phyloP scores from a whole-genome alignment of 2,329 filamentous ascomycete species.

The Alternaria arbusti region DNA sequence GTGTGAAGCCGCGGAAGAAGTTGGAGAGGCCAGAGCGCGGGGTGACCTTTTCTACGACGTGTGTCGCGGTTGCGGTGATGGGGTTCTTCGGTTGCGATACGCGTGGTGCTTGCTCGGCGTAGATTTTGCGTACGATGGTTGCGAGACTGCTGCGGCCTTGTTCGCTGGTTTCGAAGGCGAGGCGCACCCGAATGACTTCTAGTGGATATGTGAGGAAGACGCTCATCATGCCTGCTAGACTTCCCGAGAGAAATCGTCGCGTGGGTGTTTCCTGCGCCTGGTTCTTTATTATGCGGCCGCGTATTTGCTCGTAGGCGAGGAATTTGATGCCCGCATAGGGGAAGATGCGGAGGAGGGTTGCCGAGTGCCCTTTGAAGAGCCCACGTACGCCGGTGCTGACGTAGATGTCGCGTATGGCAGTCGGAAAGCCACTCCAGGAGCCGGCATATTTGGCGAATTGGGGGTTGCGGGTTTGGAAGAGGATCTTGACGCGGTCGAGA shows the following conservation, averaged over 20 bases:
- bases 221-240: slow-evolving; percentile 81
- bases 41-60: slow-evolving; percentile 59
- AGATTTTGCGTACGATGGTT: slow-evolving; percentile 86
- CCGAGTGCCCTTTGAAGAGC: slow-evolving; percentile 92
- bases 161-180: slow-evolving; percentile 91
- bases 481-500: slow-evolving; percentile 96
- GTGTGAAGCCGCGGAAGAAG: slow-evolving; percentile 93
- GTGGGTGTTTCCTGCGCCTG: slow-evolving; percentile 79
- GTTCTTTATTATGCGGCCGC: slow-evolving; percentile 74
- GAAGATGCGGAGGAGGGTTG: slow-evolving; percentile 91
- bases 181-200: slow-evolving; percentile 87
- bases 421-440: slow-evolving; percentile 83
- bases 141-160: slow-evolving; percentile 72
- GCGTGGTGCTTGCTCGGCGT: slow-evolving; percentile 69
- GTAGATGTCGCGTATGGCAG: slow-evolving; percentile 85
- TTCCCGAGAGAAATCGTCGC: slow-evolving; percentile 76
- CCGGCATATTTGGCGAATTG: slow-evolving; percentile 92
- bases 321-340: slow-evolving; percentile 99
- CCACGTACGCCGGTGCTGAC: slow-evolving; percentile 73
- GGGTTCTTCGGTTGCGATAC: slow-evolving; percentile 35
- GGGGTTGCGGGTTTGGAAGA: slow-evolving; percentile 95
- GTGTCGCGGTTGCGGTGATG: slow-evolving; percentile 49
- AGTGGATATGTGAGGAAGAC: slow-evolving; percentile 97
- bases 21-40: slow-evolving; percentile 77
- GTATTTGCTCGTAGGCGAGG: slow-evolving; percentile 95